Evolutionary conservation across 345 rosid species (phyloP), one percentile per base, ranked within the genome.

Genomic region (Capsella bursapastoris): DNA sequence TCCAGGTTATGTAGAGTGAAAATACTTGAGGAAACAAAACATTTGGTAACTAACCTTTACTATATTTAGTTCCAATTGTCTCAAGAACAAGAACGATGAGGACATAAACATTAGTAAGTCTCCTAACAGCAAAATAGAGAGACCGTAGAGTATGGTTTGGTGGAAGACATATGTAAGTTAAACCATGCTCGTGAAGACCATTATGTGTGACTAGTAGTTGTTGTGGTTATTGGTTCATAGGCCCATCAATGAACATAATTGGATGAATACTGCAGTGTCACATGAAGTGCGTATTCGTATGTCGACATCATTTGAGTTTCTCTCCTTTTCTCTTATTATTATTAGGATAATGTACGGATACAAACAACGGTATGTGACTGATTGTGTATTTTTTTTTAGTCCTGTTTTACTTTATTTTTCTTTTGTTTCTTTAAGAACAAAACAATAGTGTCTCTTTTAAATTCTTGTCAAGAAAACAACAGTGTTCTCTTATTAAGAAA

Each of bases 301-400:
- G 44, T 71, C 68, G 51, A 40, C 75, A 61, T 71, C 52, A 60
- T 4, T 22, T 60, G 51, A 47, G 50, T 37, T 22, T 62, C 34
- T 48, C 25, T 22, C 25, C 25, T 48, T 45, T 8, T 18, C 1
- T 18, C 1, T 32, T 3, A 40, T 43, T 52, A 40, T 27, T 41
- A 34, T 15, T 32, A 40, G 50, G 43, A 35, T 14, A 73, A 45
- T 44, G 38, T 45, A 64, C 63, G 29, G 77, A 73, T 35, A 61
- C 13, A 50, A 60, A 49, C 59, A 60, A 49, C 51, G 16, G 58
- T 59, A 49, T 60, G 50, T 60, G 50, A 12, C 48, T 59, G 27
- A 59, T 60, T 71, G 40, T 59, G 22, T 49, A 14, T 34, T 34
- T 34, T 34, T 34, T 34, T 37, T 71, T 48, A 48, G 15, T 25